Conservation (phyloP, 805 yeast genomes). For the Yamadazyma scolyti region DNA sequence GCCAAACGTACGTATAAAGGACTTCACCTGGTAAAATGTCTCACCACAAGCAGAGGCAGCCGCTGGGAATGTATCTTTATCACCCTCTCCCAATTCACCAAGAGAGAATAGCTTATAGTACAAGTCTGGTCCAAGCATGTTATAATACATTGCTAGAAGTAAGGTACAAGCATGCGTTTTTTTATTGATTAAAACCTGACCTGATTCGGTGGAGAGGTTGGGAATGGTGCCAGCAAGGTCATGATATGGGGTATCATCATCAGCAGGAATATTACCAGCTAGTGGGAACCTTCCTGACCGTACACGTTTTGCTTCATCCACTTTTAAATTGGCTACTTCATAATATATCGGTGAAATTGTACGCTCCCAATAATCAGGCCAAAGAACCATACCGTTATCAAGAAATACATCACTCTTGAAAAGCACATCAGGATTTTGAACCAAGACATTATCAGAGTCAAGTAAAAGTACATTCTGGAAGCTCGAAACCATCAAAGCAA, state of each 20-base stretch:
- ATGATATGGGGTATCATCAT: constrained; percentile 44
- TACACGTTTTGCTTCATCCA: constrained; percentile 23
- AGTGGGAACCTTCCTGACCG: constrained; percentile 24
- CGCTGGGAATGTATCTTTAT: constrained; percentile 32
- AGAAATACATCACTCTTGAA: constrained; percentile 25
- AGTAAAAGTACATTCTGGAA: constrained; percentile 29
- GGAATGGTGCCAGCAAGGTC: constrained; percentile 68
- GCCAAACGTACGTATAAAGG: constrained; percentile 31
- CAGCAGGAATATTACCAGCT: constrained; percentile 5
- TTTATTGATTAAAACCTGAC: constrained; percentile 60
- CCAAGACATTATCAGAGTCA: constrained; percentile 31
- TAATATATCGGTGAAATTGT: constrained; percentile 32
- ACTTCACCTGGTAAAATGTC: constrained; percentile 38
- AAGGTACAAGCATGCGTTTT: constrained; percentile 53
- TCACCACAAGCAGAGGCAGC: constrained; percentile 33
- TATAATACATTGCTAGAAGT: constrained; percentile 60
- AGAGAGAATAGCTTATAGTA: constrained; percentile 58
- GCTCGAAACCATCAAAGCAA: constrained; percentile 39
- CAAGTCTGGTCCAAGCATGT: constrained; percentile 56
- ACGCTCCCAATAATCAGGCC: constrained; percentile 43
- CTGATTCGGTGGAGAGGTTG: constrained; percentile 66
- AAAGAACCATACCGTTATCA: constrained; percentile 31
- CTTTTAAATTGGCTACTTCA: constrained; percentile 27
- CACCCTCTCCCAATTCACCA: constrained; percentile 43
- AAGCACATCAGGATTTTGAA: constrained; percentile 25